Conservation (phyloP, 2,329 filamentous ascomycete species). For the Ophiostoma perfectum region DNA sequence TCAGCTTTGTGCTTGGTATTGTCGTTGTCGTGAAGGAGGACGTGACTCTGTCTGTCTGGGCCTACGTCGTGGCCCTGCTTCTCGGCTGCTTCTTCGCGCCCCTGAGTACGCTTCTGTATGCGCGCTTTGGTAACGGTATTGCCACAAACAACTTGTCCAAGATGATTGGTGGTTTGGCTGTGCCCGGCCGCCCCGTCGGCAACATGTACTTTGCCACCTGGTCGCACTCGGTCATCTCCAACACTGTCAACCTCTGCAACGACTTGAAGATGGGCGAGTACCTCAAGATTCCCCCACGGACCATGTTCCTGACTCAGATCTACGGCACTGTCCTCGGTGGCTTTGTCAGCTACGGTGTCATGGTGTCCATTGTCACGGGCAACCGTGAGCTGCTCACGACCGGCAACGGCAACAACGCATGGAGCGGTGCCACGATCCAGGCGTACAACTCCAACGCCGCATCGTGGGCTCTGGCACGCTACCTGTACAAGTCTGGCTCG, state of each 20-base stretch:
- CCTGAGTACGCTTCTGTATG: constrained; percentile 48
- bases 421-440: constrained; percentile 50
- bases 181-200: constrained; percentile 47
- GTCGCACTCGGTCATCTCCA: constrained; percentile 53
- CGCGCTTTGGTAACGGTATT: constrained; percentile 52
- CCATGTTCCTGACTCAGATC: constrained; percentile 53
- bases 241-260: constrained; percentile 45
- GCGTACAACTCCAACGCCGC: constrained; percentile 44
- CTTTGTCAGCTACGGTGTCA: constrained; percentile 41
- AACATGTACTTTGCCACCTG: constrained; percentile 56
- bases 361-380: constrained; percentile 48
- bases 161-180: constrained; percentile 48
- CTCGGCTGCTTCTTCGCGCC: constrained; percentile 46
- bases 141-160: constrained; percentile 55
- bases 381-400: constrained; percentile 45
- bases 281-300: constrained; percentile 51
- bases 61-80: constrained; percentile 42
- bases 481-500: constrained; percentile 45
- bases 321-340: constrained; percentile 52
- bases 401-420: constrained; percentile 44
- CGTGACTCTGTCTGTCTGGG: constrained; percentile 44
- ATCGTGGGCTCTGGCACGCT: constrained; percentile 48
- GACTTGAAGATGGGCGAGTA: constrained; percentile 57
- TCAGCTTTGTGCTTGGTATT: constrained; percentile 44
- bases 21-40: constrained; percentile 43